Percentiles rank a stretch among this genome's conserved stretches.
Conservation (phyloP, 2,329 filamentous ascomycete genomes). For the Myriosclerotinia duriaeana region DNA sequence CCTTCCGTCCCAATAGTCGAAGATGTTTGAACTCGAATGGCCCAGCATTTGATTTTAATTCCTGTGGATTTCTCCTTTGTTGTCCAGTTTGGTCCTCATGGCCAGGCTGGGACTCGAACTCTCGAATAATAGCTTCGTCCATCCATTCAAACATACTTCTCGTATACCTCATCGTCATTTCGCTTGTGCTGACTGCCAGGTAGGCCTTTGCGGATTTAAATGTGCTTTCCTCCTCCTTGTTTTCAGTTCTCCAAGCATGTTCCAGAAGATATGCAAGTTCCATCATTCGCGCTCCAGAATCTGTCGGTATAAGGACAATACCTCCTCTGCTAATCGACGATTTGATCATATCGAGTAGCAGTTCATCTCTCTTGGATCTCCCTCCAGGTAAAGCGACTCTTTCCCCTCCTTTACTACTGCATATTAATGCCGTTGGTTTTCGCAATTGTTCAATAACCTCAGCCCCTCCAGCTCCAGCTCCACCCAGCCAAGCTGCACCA, state of each 20-base stretch:
- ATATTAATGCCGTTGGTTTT: conserved; percentile 90
- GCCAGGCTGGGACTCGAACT: conserved; percentile 69
- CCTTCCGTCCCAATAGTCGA: conserved; percentile 76
- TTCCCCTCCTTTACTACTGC: conserved; percentile 80
- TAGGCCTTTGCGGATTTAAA: conserved; percentile 65
- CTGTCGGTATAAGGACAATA: conserved; percentile 88
- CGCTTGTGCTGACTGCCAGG: conserved; percentile 80
- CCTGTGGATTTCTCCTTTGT: conserved; percentile 46
- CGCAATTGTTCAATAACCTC: conserved; percentile 92
- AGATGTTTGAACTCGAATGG: conserved; percentile 91
- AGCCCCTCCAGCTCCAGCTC: conserved; percentile 73
- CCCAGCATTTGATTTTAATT: conserved; percentile 56
- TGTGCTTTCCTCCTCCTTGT: conserved; percentile 51
- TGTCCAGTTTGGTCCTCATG: conserved; percentile 42
- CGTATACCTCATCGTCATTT: conserved; percentile 85
- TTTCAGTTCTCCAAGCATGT: conserved; percentile 78
- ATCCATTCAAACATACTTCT: conserved; percentile 99
- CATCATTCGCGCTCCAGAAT: conserved; percentile 91
- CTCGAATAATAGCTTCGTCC: conserved; percentile 90
- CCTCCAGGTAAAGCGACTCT: conserved; percentile 68
- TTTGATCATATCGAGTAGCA: conserved; percentile 78
- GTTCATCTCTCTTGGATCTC: conserved; percentile 79
- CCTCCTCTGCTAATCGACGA: conserved; percentile 77
- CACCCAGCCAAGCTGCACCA: conserved; percentile 89
- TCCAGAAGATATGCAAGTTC: conserved; percentile 92